These are phyloP conservation scores for Rhododendron simsii DNA, from an alignment of 148 eudicot genomes.

Conservation along the genomic window DNA sequence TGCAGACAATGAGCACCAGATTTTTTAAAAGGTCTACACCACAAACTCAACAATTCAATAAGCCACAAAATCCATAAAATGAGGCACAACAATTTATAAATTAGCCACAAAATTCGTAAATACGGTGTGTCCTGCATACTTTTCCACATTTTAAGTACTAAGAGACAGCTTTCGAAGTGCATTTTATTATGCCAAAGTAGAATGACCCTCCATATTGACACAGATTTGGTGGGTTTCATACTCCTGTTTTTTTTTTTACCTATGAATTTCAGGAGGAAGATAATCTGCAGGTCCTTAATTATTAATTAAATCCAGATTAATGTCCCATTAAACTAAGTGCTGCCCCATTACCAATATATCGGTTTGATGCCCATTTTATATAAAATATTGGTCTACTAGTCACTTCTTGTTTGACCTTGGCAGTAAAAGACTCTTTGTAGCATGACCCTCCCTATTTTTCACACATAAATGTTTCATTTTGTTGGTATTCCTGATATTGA, in stretches of 20 bases:
- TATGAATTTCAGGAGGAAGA: background rate
- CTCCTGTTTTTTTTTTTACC: background rate
- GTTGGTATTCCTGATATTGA: background rate
- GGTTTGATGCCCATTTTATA: background rate
- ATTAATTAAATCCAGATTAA: background rate
- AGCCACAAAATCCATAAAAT: background rate
- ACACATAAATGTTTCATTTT: background rate
- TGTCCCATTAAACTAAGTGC: background rate
- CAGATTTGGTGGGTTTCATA: background rate
- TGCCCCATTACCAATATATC: background rate
- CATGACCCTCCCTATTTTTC: slow-evolving; percentile 9
- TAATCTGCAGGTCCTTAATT: background rate
- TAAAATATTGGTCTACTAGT: background rate
- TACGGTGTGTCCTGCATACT: background rate
- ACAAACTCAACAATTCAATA: background rate
- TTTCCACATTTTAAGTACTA: background rate
- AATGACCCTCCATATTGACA: background rate
- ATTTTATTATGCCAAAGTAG: background rate
- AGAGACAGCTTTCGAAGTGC: too few species aligned
- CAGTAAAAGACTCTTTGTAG: background rate
- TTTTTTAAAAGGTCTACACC: background rate
- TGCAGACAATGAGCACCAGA: background rate
- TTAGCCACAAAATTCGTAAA: background rate
- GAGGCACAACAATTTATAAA: background rate
- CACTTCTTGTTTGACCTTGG: background rate